phyloP scores from a whole-genome alignment of 768 basidiomycete species.

The Suillus alpinus region DNA sequence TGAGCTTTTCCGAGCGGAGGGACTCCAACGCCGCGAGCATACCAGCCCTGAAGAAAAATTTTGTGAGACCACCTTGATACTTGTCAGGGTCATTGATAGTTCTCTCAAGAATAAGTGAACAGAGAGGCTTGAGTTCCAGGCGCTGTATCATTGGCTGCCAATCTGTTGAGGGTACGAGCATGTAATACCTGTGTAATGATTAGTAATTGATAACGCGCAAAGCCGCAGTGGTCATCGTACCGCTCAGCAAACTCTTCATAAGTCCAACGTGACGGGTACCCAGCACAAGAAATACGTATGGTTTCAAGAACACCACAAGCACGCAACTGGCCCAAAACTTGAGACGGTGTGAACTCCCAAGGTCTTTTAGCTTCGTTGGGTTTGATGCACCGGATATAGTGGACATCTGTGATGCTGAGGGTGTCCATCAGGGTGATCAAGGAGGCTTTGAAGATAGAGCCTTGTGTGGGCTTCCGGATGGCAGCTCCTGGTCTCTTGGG shows the following conservation, averaged over 20 bases:
- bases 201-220: slow-evolving; percentile 11
- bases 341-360: slow-evolving; percentile 95
- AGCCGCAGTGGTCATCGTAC: slow-evolving; percentile 40
- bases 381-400: slow-evolving; percentile 99
- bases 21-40: slow-evolving; percentile 97
- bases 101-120: slow-evolving; percentile 76
- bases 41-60: slow-evolving; percentile 99
- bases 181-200: slow-evolving; percentile 74
- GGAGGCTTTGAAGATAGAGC: slow-evolving; percentile 97
- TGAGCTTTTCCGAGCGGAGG: slow-evolving; percentile 82
- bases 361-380: slow-evolving; percentile 95
- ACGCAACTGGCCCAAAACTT: slow-evolving; percentile 90
- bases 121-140: slow-evolving; percentile 77
- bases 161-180: slow-evolving; percentile 83
- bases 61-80: slow-evolving; percentile 94
- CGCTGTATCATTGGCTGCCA: slow-evolving; percentile 87
- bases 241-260: slow-evolving; percentile 98
- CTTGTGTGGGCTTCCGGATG: slow-evolving; percentile 92
- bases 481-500: slow-evolving; percentile 65
- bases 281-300: slow-evolving; percentile 97
- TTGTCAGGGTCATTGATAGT: slow-evolving; percentile 94
- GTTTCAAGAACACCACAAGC: slow-evolving; percentile 99
- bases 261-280: slow-evolving; percentile 97
- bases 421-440: slow-evolving; percentile 95
- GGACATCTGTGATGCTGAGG: slow-evolving; percentile 94